Conservation (phyloP, 371 early-diverging fungal species). For the Quaeritorhiza haematococci region DNA sequence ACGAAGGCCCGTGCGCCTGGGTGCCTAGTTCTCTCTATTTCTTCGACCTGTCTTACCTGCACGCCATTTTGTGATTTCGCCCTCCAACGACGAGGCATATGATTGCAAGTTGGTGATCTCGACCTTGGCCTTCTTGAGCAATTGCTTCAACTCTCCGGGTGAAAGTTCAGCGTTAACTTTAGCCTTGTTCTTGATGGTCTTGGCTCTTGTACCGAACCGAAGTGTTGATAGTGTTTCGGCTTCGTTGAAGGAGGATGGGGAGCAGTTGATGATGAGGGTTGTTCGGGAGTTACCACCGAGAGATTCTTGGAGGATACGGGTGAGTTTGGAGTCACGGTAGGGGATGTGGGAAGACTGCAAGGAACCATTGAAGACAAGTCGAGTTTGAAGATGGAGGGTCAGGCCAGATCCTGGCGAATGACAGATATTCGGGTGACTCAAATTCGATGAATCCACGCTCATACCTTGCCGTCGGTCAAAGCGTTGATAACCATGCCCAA, state of each 20-base stretch:
- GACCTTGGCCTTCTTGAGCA: slow-evolving; percentile 82
- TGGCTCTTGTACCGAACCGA: slow-evolving; percentile 93
- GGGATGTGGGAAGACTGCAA: slow-evolving; percentile 88
- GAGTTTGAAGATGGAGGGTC: no score
- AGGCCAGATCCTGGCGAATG: no score
- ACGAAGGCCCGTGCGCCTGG: not conserved
- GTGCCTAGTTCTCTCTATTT: not conserved
- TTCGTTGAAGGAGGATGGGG: slow-evolving; percentile 93
- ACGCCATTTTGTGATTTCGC: slow-evolving; percentile 86
- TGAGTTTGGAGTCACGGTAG: slow-evolving; percentile 97
- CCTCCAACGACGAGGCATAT: slow-evolving; percentile 78
- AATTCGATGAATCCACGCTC: not conserved
- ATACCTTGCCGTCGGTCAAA: slow-evolving; percentile 84
- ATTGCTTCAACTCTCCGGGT: slow-evolving; percentile 85
- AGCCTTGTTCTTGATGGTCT: slow-evolving; percentile 98
- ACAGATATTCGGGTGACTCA: no score
- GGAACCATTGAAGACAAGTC: slow-evolving; percentile 6
- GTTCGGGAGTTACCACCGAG: slow-evolving; percentile 97
- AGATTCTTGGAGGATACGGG: slow-evolving; percentile 97
- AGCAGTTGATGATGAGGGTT: slow-evolving; percentile 94
- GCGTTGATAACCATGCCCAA: slow-evolving; percentile 99
- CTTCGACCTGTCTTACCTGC: slow-evolving; percentile 29
- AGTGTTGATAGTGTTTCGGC: slow-evolving; percentile 93
- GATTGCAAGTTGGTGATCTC: slow-evolving; percentile 73
- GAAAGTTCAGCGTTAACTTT: slow-evolving; percentile 93